Evolutionary conservation across 495 filamentous ascomycete species (phyloP).

Genomic region (Aspergillus bridgeri): DNA sequence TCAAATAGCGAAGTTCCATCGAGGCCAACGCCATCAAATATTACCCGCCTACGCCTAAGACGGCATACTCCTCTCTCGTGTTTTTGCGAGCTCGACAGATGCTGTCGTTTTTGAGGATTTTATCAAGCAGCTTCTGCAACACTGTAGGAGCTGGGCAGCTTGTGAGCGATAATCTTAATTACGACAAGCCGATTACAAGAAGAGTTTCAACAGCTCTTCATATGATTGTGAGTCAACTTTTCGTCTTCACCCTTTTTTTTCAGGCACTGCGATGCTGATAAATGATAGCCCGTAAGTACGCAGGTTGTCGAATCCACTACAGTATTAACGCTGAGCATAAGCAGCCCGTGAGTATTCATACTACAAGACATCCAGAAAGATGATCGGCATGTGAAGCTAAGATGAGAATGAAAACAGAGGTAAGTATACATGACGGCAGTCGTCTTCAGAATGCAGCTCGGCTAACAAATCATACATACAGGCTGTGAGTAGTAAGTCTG

Average conservation of each 20-base stretch:
- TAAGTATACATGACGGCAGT: background rate
- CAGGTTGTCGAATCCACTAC: background rate
- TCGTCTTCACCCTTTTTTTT: background rate
- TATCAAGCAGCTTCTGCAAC: constrained; percentile 32
- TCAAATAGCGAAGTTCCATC: no score
- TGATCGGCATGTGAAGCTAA: background rate
- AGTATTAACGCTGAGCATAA: background rate
- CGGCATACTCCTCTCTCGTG: background rate
- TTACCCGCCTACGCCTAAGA: no score
- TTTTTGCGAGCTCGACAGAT: constrained; percentile 28
- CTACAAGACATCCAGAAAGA: background rate
- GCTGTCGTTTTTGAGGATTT: constrained; percentile 35
- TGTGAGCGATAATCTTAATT: background rate
- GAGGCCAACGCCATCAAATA: no score
- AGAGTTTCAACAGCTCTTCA: background rate
- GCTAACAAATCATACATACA: background rate
- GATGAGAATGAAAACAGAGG: background rate
- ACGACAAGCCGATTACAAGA: background rate
- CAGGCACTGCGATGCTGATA: background rate
- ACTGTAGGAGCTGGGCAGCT: constrained; percentile 14
- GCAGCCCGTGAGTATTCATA: background rate
- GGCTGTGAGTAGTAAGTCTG: background rate
- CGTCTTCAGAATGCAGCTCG: background rate
- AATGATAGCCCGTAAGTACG: background rate
- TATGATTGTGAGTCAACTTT: background rate